Conservation (phyloP, 169 alveolate species). For the Miamiensis avidus region DNA sequence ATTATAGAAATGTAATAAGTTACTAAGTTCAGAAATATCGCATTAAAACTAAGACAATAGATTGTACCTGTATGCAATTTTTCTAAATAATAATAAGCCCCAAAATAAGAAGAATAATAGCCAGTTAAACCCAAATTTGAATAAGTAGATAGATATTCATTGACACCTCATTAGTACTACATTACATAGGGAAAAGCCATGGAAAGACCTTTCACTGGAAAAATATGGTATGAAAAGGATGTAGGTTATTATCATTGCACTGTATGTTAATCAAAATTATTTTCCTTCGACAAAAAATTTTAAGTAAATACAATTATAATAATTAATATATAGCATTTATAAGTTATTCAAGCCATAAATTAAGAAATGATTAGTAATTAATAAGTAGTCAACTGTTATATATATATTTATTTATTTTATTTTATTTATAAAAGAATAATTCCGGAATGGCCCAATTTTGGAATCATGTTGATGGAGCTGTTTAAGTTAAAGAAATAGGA, state of each 20-base stretch:
- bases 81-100: no score
- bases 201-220: slow-evolving; percentile 63
- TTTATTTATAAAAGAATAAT: neutral
- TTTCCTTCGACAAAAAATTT: slow-evolving; percentile 45
- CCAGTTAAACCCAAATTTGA: no score
- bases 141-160: slow-evolving; percentile 10
- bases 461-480: slow-evolving; percentile 32
- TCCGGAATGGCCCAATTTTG: slow-evolving; percentile 44
- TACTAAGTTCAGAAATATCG: no score
- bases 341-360: no score
- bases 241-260: slow-evolving; percentile 56
- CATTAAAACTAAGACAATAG: no score
- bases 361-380: no score
- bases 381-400: no score
- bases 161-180: slow-evolving; percentile 57
- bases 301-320: neutral
- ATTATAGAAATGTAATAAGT: no score
- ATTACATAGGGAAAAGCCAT: slow-evolving; percentile 50
- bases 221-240: slow-evolving; percentile 51
- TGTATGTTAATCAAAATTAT: slow-evolving; percentile 42
- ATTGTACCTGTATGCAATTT: no score
- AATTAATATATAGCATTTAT: neutral
- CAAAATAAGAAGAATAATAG: no score
- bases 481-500: slow-evolving; percentile 8
- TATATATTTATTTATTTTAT: no score